Base-by-base conservation (phyloP, 768 basidiomycete genomes). In the Hericium rajendrae region DNA sequence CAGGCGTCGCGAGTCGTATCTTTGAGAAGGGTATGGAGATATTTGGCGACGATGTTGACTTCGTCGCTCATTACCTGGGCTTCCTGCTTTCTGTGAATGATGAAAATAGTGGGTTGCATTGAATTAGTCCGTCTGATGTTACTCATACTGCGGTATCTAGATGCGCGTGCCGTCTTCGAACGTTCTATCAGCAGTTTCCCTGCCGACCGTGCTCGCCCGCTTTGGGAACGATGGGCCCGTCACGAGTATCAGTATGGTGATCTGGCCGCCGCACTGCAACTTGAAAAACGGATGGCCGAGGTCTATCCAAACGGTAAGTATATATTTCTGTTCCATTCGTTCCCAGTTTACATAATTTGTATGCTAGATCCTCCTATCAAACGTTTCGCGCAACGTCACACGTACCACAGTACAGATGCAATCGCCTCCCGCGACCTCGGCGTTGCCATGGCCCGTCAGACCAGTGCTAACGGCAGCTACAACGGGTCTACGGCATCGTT, bases 181-280 rank as follows among this genome's bases (percentile, higher is more conserved):
- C 83, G 90, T 26, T 85, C 91, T 6, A 88, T 95, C 24, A 70
- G 78, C 15, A 86, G 80, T 4, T 92, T 97, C 69, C 71, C 86
- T 11, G 73, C 88, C 8, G 88, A 91, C 48, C 81, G 83, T 43
- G 91, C 91, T 15, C 78, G 89, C 38, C 85, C 88, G 0, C 77
- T 98, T 16, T 99, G 94, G 94, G 93, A 97, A 66, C 82, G 91
- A 48, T 98, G 94, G 97, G 86, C 93, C 4, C 79, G 87, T 56
- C 95, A 95, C 72, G 92, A 97, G 70, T 97, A 94, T 72, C 86
- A 91, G 65, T 97, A 89, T 66, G 92, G 92, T n/a, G 92, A 94
- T 70, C 75, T 94, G 38, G 85, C 89, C 46, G 87, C 90, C 1
- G 82, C 90, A 2, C 84, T 89, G 63, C 91, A 94, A 70, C 80